phyloP scores from a whole-genome alignment of 805 yeast species.

The Candida nemodendra region DNA sequence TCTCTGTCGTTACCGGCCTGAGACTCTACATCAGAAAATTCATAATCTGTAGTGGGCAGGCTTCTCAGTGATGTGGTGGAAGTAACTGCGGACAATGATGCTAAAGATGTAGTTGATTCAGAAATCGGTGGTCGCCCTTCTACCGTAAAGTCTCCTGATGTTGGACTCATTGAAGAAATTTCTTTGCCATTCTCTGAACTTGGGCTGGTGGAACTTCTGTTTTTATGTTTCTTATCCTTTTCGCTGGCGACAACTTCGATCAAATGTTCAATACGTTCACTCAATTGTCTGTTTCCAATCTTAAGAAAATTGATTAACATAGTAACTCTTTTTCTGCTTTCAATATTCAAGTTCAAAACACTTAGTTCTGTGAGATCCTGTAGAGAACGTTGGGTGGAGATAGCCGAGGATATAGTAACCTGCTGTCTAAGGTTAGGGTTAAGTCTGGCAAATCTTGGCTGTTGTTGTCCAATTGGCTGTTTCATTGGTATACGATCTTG shows the following conservation, averaged over 20 bases:
- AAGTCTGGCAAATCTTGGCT: slow-evolving; percentile 15
- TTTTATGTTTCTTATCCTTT: slow-evolving; percentile 13
- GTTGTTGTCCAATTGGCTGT: slow-evolving; percentile 3
- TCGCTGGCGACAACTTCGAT: slow-evolving; percentile 30
- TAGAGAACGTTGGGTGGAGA: slow-evolving; percentile 30
- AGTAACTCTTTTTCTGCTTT: slow-evolving; percentile 70
- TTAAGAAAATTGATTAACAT: slow-evolving; percentile 78
- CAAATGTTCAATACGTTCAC: slow-evolving; percentile 60
- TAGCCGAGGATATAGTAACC: slow-evolving; percentile 30
- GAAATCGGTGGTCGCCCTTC: not conserved
- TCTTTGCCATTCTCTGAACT: not conserved
- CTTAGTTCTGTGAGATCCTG: slow-evolving; percentile 36
- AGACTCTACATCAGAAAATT: slow-evolving; percentile 5
- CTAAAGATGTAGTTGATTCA: slow-evolving; percentile 8
- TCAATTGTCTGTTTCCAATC: slow-evolving; percentile 76
- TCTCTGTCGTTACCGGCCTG: slow-evolving; percentile 13
- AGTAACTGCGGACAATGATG: slow-evolving; percentile 20
- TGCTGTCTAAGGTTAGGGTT: slow-evolving; percentile 26
- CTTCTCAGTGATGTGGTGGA: slow-evolving; percentile 18
- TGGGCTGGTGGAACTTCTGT: not conserved
- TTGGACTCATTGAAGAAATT: slow-evolving; percentile 3
- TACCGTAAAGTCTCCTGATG: not conserved
- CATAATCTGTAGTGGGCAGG: slow-evolving; percentile 9
- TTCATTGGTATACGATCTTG: slow-evolving; percentile 6
- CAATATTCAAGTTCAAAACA: slow-evolving; percentile 42